These are phyloP conservation scores for Vickermania ingenoplastis DNA, from an alignment of 208 protist genomes.

Conservation along the genomic window DNA sequence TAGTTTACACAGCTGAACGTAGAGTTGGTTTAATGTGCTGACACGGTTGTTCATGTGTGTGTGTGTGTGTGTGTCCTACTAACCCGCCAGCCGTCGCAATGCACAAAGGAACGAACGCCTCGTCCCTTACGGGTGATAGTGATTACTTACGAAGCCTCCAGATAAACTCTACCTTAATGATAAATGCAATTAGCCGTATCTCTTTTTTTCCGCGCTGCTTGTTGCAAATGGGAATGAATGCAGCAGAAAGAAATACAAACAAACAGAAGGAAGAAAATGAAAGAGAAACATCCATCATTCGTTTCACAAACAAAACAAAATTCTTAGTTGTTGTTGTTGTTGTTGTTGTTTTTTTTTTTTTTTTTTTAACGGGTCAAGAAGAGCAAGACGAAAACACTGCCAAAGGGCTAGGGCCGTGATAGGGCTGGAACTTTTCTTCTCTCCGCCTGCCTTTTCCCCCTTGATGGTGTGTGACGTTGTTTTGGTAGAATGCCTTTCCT, in stretches of 20 bases:
- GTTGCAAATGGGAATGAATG: too few relatives aligned
- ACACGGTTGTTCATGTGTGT: background rate
- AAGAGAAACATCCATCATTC: background rate
- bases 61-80: background rate
- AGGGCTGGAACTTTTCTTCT: too few relatives aligned
- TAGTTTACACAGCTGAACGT: background rate
- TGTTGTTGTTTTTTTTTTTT: too few relatives aligned
- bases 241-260: too few relatives aligned
- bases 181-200: background rate
- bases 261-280: too few relatives aligned
- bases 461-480: too few relatives aligned
- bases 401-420: too few relatives aligned
- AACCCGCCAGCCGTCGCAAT: background rate
- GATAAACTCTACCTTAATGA: background rate
- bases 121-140: background rate
- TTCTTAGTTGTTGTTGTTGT: background rate
- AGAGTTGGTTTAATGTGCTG: background rate
- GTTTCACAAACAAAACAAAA: background rate
- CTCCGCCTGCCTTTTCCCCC: too few relatives aligned
- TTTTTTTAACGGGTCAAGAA: too few relatives aligned
- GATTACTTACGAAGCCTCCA: background rate
- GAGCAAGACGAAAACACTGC: too few relatives aligned
- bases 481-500: too few relatives aligned
- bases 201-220: too few relatives aligned
- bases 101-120: background rate